phyloP scores from a whole-genome alignment of 2,329 filamentous ascomycete species.

The Fusarium udum region DNA sequence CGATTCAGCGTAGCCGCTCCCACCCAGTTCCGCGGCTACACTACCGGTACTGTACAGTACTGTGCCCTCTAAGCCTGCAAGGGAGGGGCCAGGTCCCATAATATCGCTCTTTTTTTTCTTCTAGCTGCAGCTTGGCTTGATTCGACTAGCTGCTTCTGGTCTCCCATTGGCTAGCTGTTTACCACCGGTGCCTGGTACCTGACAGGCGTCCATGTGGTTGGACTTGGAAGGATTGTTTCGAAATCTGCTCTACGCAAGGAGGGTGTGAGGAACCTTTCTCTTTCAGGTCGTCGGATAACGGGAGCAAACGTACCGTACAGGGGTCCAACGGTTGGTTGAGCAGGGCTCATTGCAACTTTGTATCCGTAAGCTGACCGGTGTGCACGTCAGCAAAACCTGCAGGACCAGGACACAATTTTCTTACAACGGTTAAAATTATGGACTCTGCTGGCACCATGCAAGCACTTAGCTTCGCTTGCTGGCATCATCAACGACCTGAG shows the following conservation, averaged over 20 bases:
- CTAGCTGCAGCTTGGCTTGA: slow-evolving; percentile 35
- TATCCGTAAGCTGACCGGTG: slow-evolving; percentile 4
- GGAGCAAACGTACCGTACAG: slow-evolving; percentile 5
- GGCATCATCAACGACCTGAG: slow-evolving; percentile 15
- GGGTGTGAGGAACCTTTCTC: slow-evolving; percentile 17
- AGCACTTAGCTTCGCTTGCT: slow-evolving; percentile 29
- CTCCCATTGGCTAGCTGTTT: slow-evolving; percentile 46
- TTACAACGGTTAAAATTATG: background rate
- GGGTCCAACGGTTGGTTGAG: background rate
- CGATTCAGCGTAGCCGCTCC: slow-evolving; percentile 24
- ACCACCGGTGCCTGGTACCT: slow-evolving; percentile 53
- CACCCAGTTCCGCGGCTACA: slow-evolving; percentile 27
- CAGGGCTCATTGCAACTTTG: slow-evolving; percentile 16
- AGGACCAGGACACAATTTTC: slow-evolving; percentile 12
- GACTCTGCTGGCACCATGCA: slow-evolving; percentile 21
- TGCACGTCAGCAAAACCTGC: slow-evolving; percentile 16
- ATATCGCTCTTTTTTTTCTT: slow-evolving; percentile 41
- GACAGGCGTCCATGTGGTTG: slow-evolving; percentile 53
- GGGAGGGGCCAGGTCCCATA: slow-evolving; percentile 28
- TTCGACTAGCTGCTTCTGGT: slow-evolving; percentile 1
- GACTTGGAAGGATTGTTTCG: slow-evolving; percentile 49
- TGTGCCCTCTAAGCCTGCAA: background rate
- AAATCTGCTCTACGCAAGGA: slow-evolving; percentile 18
- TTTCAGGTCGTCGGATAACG: slow-evolving; percentile 7
- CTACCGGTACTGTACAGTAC: background rate